phyloP scores from a whole-genome alignment of 805 yeast species.

The Wickerhamomyces bisporus region DNA sequence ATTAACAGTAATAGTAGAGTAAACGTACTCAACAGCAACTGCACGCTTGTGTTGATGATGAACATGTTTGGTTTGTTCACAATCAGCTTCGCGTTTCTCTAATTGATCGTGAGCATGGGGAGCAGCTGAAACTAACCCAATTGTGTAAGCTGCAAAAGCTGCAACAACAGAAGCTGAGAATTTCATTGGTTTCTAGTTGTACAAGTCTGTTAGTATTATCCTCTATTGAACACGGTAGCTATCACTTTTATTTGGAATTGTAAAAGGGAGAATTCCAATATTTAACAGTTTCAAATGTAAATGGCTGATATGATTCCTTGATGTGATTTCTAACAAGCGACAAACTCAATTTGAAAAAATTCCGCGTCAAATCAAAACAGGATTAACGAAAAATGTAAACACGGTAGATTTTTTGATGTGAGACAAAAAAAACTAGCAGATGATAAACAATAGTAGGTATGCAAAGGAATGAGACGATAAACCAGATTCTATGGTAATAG shows the following conservation, averaged over 20 bases:
- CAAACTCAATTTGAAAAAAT: too few relatives aligned
- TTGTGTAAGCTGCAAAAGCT: conserved; percentile 9
- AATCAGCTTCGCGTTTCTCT: conserved; percentile 10
- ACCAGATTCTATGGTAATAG: too few relatives aligned
- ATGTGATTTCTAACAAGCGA: too few relatives aligned
- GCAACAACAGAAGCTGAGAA: conserved; percentile 10
- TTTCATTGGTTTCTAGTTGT: conserved; percentile 6
- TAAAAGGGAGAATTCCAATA: not conserved
- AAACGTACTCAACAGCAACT: conserved; percentile 45
- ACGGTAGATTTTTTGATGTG: too few relatives aligned
- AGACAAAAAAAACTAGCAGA: too few relatives aligned
- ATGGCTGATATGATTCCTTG: too few relatives aligned
- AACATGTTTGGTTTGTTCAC: conserved; percentile 24
- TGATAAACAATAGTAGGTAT: too few relatives aligned
- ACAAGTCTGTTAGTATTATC: not conserved
- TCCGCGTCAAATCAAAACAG: too few relatives aligned
- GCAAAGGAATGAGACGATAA: too few relatives aligned
- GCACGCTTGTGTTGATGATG: conserved; percentile 50
- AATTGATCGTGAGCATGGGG: conserved; percentile 2
- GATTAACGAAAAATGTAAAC: too few relatives aligned
- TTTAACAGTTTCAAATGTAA: not conserved
- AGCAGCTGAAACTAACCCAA: conserved; percentile 3
- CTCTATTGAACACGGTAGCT: not conserved
- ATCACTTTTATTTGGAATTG: not conserved
- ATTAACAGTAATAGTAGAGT: conserved; percentile 51